Conservation (phyloP, 495 filamentous ascomycete species). For the Lasiosphaeria ovina region DNA sequence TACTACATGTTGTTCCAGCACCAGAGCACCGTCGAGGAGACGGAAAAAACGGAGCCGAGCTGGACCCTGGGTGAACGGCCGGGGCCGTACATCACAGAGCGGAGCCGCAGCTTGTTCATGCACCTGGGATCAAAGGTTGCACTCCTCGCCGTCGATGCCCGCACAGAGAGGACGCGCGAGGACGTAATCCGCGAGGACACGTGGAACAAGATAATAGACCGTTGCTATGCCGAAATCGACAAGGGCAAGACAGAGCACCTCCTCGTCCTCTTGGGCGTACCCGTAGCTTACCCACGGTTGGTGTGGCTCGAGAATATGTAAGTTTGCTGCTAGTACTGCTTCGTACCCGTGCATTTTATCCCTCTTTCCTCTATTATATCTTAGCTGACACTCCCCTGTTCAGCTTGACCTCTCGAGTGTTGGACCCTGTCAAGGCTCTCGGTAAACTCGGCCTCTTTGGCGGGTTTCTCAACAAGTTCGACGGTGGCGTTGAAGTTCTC, state of each 20-base stretch:
- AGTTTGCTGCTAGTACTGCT: slow-evolving; percentile 23
- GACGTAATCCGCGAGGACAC: slow-evolving; percentile 78
- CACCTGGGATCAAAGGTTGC: slow-evolving; percentile 72
- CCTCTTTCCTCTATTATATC: too few species aligned
- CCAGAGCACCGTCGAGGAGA: slow-evolving; percentile 78
- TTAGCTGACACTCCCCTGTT: slow-evolving; percentile 11
- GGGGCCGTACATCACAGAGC: slow-evolving; percentile 87
- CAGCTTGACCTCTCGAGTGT: slow-evolving; percentile 77
- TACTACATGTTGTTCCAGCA: slow-evolving; percentile 99
- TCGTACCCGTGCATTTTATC: too few species aligned
- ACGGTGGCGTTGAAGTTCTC: slow-evolving; percentile 88
- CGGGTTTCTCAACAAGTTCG: slow-evolving; percentile 79
- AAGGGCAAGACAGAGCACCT: slow-evolving; percentile 85
- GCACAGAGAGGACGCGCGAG: slow-evolving; percentile 82
- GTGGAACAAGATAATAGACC: slow-evolving; percentile 80
- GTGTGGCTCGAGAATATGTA: slow-evolving; percentile 71
- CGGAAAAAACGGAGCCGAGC: slow-evolving; percentile 77
- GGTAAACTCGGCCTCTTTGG: slow-evolving; percentile 80
- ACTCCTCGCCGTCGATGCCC: slow-evolving; percentile 84
- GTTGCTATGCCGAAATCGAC: slow-evolving; percentile 74
- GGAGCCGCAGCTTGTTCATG: slow-evolving; percentile 84
- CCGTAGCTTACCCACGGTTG: slow-evolving; percentile 90
- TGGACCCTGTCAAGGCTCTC: slow-evolving; percentile 86
- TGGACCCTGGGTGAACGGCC: slow-evolving; percentile 79
- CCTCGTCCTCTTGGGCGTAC: slow-evolving; percentile 79